Conservation (phyloP, 2,329 filamentous ascomycete species). For the Calonectria pteridis region DNA sequence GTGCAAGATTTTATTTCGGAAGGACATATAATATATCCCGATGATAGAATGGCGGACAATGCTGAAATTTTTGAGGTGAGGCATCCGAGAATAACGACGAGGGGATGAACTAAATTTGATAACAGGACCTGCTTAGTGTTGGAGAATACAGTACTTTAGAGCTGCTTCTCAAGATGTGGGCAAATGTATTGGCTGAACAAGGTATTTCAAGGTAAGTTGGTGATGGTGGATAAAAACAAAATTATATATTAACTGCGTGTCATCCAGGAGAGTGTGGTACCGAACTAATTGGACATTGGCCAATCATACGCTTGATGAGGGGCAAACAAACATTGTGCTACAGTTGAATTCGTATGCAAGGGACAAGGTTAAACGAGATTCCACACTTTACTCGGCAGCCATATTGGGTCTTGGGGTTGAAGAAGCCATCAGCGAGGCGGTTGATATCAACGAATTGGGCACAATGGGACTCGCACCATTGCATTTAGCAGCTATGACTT, state of each 20-base stretch:
- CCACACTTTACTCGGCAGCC: background rate
- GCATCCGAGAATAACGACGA: too few species aligned
- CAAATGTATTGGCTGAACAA: background rate
- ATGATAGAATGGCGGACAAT: background rate
- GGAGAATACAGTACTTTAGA: background rate
- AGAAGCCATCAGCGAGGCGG: background rate
- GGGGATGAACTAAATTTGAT: background rate
- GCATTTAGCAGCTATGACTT: background rate
- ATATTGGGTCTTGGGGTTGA: background rate
- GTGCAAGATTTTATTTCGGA: background rate
- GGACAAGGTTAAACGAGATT: background rate
- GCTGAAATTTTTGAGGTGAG: background rate
- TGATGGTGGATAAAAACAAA: background rate
- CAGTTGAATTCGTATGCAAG: background rate
- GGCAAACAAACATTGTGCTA: background rate
- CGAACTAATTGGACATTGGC: background rate
- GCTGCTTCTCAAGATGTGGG: background rate
- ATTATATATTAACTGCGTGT: background rate
- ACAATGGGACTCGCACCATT: background rate
- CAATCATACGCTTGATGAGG: accelerated
- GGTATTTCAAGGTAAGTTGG: background rate
- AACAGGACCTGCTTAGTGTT: background rate
- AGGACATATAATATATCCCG: background rate
- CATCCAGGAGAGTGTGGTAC: background rate
- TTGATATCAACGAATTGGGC: background rate